Conservation (phyloP, 495 filamentous ascomycete species). For the Tuber indicum region DNA sequence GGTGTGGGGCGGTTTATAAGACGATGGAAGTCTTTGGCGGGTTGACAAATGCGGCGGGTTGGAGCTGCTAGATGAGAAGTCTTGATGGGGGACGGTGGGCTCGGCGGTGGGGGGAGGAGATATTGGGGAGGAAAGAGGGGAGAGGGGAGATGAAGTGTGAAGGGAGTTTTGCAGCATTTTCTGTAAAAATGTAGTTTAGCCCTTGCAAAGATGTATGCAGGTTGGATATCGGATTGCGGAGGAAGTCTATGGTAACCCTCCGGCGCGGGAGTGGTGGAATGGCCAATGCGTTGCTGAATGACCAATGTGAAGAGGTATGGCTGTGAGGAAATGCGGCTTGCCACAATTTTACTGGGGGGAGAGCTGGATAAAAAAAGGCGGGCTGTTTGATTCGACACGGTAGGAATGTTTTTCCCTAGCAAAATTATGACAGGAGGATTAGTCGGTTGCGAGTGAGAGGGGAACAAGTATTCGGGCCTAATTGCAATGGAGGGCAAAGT, state of each 20-base stretch:
- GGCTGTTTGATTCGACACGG: slow-evolving; percentile 10
- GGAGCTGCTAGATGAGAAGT: slow-evolving; percentile 33
- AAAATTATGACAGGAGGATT: neutral
- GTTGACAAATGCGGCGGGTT: slow-evolving; percentile 31
- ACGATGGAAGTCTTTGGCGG: slow-evolving; percentile 28
- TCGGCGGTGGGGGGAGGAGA: slow-evolving; percentile 3
- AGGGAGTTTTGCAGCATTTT: slow-evolving; percentile 1
- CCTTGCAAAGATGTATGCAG: neutral
- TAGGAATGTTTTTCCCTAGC: neutral
- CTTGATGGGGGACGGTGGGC: slow-evolving; percentile 2
- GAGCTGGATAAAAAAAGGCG: slow-evolving; percentile 26
- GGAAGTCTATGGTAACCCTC: neutral
- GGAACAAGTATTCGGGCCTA: slow-evolving; percentile 36
- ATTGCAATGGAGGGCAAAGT: neutral
- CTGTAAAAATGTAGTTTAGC: neutral
- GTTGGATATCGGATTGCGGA: neutral
- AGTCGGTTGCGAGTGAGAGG: slow-evolving; percentile 34
- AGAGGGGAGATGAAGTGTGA: slow-evolving; percentile 4
- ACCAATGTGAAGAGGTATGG: slow-evolving; percentile 20
- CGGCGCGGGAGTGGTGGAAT: neutral
- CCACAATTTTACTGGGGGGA: slow-evolving; percentile 20
- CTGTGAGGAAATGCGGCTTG: slow-evolving; percentile 28
- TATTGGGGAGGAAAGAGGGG: slow-evolving; percentile 2
- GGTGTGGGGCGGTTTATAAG: slow-evolving; percentile 31
- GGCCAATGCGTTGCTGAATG: slow-evolving; percentile 28